A percentile compares a stretch with the other conserved stretches of the same genome.
phyloP scores from a whole-genome alignment of 139 green algal species.

The Bryopsis sp. region DNA sequence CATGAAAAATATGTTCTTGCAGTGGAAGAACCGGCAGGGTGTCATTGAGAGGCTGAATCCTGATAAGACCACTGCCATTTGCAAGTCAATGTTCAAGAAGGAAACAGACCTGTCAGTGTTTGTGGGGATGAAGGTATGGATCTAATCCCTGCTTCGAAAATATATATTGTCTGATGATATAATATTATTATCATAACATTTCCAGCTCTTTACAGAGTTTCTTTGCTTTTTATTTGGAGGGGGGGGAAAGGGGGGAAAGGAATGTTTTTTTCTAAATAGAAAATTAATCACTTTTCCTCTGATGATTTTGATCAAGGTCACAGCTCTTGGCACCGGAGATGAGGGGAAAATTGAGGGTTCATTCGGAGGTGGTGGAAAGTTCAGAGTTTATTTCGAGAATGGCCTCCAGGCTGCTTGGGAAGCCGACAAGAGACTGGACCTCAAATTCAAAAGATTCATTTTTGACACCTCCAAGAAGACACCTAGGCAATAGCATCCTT shows the following conservation, averaged over 20 bases:
- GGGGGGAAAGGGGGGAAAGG: neutral
- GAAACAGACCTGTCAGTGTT: constrained; percentile 84
- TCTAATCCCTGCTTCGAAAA: too few species aligned
- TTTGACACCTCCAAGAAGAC: too few species aligned
- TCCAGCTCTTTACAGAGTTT: neutral
- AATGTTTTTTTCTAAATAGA: too few species aligned
- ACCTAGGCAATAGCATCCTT: too few species aligned
- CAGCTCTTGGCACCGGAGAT: too few species aligned
- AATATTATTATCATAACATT: too few species aligned
- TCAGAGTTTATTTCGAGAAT: constrained; percentile 4
- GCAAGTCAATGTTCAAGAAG: constrained; percentile 85
- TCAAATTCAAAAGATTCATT: too few species aligned
- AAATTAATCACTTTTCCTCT: too few species aligned
- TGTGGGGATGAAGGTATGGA: constrained; percentile 50
- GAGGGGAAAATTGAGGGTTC: neutral
- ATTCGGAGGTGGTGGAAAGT: constrained; percentile 1
- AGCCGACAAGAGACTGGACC: too few species aligned
- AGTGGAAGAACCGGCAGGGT: constrained; percentile 60
- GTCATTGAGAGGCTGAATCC: constrained; percentile 59
- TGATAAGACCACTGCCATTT: constrained; percentile 61
- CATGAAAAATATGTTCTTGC: neutral
- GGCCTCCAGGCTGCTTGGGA: too few species aligned
- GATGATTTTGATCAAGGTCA: too few species aligned
- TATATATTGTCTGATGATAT: too few species aligned
- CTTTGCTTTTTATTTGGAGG: neutral